Base-by-base conservation (phyloP, 2,329 filamentous ascomycete genomes). In the Canariomyces notabilis region DNA sequence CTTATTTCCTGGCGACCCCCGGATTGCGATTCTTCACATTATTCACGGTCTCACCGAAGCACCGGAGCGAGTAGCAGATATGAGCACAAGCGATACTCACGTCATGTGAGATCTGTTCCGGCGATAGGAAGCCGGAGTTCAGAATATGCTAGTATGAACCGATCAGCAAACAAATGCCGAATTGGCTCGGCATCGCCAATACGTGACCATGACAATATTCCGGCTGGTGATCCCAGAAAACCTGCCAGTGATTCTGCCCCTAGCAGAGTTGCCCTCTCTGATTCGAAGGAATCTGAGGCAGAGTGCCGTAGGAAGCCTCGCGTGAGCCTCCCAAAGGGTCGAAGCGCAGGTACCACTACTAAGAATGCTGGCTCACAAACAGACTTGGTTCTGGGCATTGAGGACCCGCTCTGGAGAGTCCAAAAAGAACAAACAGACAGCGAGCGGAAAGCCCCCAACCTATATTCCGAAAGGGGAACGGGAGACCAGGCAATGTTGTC, bases 311-410 rank as follows among this genome's bases (percentile, higher is more conserved):
- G 21, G n/a, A 16, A 9, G 12, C 6, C 9, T 7, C 12, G 23
- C n/a, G 11, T 9, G 16, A 35, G n/a, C 29, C 11, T 2, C 22
- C 20, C 22, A 2, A 33, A 23, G 2, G 16, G 14, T 14, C 31
- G 5, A 7, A 20, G 1, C 8, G 12, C 5, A 11, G 9, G 15
- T 4, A n/a, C 5, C 7, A 21, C 11, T 11, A 38, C 44, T 31
- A 52, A 40, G 32, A 46, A 54, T 32, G 49, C 48, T 12, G 39
- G 37, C 19, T 37, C 42, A 7, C 51, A 53, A 38, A 50, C 51
- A 16, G 58, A 60, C 21, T 49, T 50, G 31, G 49, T 46, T n/a
- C 40, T 50, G 2, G 55, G 46, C 39, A 43, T 44, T 18, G 38
- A 34, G 6, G 21, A 46, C 1, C 16, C 2, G 2, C 37, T 5